These are phyloP conservation scores for Pleurotus sapidus DNA, from an alignment of 768 basidiomycete genomes.

Conservation along the genomic window DNA sequence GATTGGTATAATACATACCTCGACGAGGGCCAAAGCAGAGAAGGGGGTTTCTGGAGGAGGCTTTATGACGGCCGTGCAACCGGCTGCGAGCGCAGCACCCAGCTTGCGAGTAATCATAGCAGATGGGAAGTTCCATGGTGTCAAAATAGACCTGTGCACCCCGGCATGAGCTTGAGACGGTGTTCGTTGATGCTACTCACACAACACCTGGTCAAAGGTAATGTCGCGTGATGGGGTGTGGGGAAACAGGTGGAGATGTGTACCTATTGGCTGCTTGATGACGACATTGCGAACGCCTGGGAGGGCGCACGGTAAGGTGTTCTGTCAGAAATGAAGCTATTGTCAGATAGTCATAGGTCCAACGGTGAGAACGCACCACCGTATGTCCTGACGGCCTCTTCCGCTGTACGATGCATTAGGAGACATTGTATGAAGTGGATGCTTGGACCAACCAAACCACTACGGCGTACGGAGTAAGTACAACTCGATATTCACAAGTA, in stretches of 20 bases:
- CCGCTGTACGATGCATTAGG: constrained; percentile 50
- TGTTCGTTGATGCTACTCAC: constrained; percentile 21
- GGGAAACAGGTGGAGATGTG: constrained; percentile 16
- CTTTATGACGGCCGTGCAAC: constrained; percentile 95
- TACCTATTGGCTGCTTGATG: constrained; percentile 91
- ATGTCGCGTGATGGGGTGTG: background rate
- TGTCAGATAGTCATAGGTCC: background rate
- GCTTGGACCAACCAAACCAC: constrained; percentile 71
- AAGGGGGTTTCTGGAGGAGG: constrained; percentile 95
- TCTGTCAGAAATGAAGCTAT: constrained; percentile 40
- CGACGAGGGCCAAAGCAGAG: constrained; percentile 87
- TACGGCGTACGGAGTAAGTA: constrained; percentile 21
- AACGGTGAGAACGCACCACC: constrained; percentile 53
- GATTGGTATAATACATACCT: constrained; percentile 41
- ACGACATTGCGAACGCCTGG: constrained; percentile 76
- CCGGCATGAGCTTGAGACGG: too few species aligned
- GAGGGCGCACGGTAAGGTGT: constrained; percentile 79
- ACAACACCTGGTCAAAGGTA: constrained; percentile 30
- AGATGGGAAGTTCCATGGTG: constrained; percentile 93
- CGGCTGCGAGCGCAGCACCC: constrained; percentile 87
- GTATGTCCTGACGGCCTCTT: constrained; percentile 88
- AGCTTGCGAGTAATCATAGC: constrained; percentile 94
- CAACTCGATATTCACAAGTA: background rate
- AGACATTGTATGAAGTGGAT: background rate
- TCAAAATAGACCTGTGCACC: constrained; percentile 62